Percentiles rank a stretch among this genome's conserved stretches.
Conservation (phyloP, 2,329 filamentous ascomycete genomes). For the Bipolaris victoriae region DNA sequence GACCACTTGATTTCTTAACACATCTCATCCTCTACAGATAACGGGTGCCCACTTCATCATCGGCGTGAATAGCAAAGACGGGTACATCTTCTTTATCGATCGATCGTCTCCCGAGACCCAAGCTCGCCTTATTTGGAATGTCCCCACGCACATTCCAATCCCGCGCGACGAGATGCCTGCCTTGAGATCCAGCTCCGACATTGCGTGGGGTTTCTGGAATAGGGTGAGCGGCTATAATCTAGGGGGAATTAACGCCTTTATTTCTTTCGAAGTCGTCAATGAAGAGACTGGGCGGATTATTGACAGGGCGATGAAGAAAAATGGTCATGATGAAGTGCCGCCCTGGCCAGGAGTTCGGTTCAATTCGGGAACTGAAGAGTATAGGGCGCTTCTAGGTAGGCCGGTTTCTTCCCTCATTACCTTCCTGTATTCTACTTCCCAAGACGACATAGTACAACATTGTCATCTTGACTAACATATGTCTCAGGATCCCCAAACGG, state of each 20-base stretch:
- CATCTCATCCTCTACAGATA: neutral
- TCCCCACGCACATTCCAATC: neutral
- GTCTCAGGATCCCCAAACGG: conserved; percentile 6
- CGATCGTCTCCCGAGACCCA: neutral
- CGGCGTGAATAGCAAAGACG: neutral
- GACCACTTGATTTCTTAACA: neutral
- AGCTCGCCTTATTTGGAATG: neutral
- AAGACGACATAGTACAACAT: neutral
- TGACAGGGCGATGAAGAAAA: neutral
- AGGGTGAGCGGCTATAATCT: neutral
- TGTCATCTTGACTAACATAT: neutral
- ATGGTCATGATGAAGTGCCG: neutral
- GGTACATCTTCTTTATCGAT: neutral
- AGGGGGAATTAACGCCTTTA: neutral
- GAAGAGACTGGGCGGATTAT: neutral
- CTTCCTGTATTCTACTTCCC: neutral
- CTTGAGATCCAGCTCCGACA: conserved; percentile 5
- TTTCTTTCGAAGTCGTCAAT: neutral
- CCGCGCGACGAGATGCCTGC: conserved; percentile 1
- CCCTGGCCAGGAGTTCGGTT: neutral
- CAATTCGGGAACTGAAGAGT: neutral
- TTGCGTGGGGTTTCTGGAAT: conserved; percentile 11
- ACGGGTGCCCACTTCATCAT: conserved; percentile 1
- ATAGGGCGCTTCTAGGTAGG: conserved; percentile 9
- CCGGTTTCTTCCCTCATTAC: neutral